Conservation (phyloP, 805 yeast species). For the Pichia paraexigua region DNA sequence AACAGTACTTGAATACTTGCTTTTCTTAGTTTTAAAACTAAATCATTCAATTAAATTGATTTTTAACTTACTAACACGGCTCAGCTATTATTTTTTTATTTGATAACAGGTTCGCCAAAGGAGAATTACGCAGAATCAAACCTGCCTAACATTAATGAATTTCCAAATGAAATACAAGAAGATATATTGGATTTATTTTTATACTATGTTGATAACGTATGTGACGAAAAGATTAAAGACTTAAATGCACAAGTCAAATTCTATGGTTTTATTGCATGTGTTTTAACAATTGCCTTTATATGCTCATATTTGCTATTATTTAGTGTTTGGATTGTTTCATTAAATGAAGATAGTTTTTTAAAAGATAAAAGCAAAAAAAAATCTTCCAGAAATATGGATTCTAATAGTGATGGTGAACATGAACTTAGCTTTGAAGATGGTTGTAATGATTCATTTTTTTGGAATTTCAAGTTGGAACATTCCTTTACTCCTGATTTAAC, state of each 20-base stretch:
- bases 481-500: neutral
- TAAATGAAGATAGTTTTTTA: neutral
- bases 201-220: constrained; percentile 8
- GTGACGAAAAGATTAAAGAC: constrained; percentile 15
- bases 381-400: neutral
- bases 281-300: neutral
- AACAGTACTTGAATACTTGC: neutral
- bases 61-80: constrained; percentile 7
- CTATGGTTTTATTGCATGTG: constrained; percentile 1
- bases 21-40: too few relatives aligned
- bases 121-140: neutral
- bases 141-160: neutral
- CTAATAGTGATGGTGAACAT: neutral
- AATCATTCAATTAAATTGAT: too few relatives aligned
- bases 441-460: neutral
- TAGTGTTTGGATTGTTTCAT: neutral
- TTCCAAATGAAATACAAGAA: neutral
- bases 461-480: neutral
- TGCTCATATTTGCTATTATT: neutral
- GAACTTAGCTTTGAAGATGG: neutral
- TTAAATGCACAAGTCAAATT: constrained; percentile 12
- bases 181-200: constrained; percentile 4
- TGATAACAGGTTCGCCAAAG: neutral
- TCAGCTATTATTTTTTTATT: constrained; percentile 1
- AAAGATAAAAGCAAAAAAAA: neutral